Percentiles rank a stretch among this genome's conserved stretches.
phyloP scores from a whole-genome alignment of 371 early-diverging fungal genomes.

The Umbelopsis sp. region DNA sequence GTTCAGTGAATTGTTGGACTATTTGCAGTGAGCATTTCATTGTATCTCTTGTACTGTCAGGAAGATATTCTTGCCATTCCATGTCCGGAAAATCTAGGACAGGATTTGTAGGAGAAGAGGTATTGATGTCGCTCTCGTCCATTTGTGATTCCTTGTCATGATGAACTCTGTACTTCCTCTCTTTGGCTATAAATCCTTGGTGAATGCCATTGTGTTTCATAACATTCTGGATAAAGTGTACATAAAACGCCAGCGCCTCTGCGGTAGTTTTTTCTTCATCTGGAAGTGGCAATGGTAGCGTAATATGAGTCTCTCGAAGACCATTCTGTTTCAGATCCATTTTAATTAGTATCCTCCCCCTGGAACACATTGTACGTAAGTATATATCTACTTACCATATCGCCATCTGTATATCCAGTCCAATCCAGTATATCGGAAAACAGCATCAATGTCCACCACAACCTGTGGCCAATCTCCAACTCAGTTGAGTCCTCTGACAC shows the following conservation, averaged over 20 bases:
- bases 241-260: slow-evolving; percentile 3
- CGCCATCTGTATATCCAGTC: slow-evolving; percentile 10
- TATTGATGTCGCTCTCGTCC: background rate
- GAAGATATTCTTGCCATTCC: slow-evolving; percentile 5
- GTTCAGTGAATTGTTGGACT: background rate
- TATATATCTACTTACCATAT: background rate
- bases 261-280: slow-evolving; percentile 12
- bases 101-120: background rate
- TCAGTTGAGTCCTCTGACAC: background rate
- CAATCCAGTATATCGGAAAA: background rate
- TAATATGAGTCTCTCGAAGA: background rate
- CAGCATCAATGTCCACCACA: slow-evolving; percentile 11
- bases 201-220: slow-evolving; percentile 17
- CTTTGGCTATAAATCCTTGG: slow-evolving; percentile 8
- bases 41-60: slow-evolving; percentile 3
- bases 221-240: slow-evolving; percentile 9
- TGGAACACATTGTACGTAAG: background rate
- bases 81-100: background rate
- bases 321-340: background rate
- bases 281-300: background rate
- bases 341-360: background rate
- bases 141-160: background rate
- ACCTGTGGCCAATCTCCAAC: background rate
- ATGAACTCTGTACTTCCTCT: background rate
- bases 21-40: slow-evolving; percentile 1